Evolutionary conservation across 768 basidiomycete genomes (phyloP).

Genomic region (Astraeus odoratus): DNA sequence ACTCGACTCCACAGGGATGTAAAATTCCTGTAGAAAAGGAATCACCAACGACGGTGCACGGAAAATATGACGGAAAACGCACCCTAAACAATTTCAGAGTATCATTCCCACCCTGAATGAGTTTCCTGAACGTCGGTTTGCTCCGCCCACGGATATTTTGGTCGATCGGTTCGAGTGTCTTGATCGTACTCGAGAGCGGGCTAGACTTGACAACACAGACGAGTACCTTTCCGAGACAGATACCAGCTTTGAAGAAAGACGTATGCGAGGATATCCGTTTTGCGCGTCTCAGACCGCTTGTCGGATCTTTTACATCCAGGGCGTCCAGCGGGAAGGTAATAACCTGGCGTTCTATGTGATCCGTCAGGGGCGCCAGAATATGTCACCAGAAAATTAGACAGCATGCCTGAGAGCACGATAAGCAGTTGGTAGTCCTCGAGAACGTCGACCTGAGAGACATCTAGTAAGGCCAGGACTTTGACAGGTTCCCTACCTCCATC

Average conservation of each 20-base stretch:
- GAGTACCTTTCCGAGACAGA: constrained; percentile 83
- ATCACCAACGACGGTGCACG: not conserved
- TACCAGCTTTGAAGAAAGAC: constrained; percentile 95
- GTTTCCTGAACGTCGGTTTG: constrained; percentile 91
- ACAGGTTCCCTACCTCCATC: constrained; percentile 75
- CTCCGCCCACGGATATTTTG: constrained; percentile 69
- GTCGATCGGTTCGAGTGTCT: constrained; percentile 94
- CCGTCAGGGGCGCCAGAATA: not conserved
- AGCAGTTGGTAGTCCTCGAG: constrained; percentile 93
- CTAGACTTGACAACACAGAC: constrained; percentile 97
- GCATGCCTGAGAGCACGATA: constrained; percentile 95
- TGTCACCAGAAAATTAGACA: not conserved
- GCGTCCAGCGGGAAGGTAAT: constrained; percentile 94
- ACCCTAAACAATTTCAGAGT: constrained; percentile 89
- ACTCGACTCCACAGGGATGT: constrained; percentile 94
- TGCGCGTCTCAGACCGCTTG: constrained; percentile 85
- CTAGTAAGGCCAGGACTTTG: constrained; percentile 81
- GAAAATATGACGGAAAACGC: constrained; percentile 10
- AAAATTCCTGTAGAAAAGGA: constrained; percentile 70
- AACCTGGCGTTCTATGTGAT: constrained; percentile 75
- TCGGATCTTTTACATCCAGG: constrained; percentile 83
- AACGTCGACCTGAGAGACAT: constrained; percentile 93
- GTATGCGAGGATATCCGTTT: constrained; percentile 95
- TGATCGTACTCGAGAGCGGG: constrained; percentile 93
- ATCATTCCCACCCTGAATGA: constrained; percentile 92